These are phyloP conservation scores for Parietichytrium sp. DNA, from an alignment of 108 stramenopile genomes.

Conservation along the genomic window DNA sequence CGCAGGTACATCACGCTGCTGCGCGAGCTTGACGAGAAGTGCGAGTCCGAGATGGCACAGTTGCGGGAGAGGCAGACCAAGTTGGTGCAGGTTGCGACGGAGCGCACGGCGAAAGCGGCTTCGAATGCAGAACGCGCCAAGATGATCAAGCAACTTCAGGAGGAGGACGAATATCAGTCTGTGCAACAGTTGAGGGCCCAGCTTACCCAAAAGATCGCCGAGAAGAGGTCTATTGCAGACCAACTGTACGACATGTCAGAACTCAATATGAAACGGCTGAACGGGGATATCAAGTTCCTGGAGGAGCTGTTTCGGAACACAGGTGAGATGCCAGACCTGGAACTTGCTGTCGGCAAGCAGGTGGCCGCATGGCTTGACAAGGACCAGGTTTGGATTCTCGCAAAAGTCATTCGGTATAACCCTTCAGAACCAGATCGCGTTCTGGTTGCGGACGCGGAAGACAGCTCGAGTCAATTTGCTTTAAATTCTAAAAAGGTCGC, in stretches of 20 bases:
- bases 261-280: not conserved
- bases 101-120: not conserved
- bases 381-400: slow-evolving; percentile 5
- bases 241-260: slow-evolving; percentile 36
- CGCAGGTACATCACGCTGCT: slow-evolving; percentile 30
- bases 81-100: not conserved
- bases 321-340: not conserved
- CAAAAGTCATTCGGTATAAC: not conserved
- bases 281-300: not conserved
- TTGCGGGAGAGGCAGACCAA: not conserved
- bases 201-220: slow-evolving; percentile 7
- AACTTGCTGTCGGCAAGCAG: not conserved
- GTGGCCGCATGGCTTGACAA: slow-evolving; percentile 7
- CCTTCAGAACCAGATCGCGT: not conserved
- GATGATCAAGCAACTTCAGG: not conserved
- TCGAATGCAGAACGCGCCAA: not conserved
- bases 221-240: slow-evolving; percentile 11
- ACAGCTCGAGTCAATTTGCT: slow-evolving; percentile 6
- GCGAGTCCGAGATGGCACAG: not conserved
- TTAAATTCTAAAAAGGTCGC: not conserved
- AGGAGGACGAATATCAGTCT: not conserved
- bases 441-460: slow-evolving; percentile 14
- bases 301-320: not conserved
- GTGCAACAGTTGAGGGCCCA: not conserved
- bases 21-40: slow-evolving; percentile 21